phyloP scores from a whole-genome alignment of 2,329 filamentous ascomycete species.

The Cladorrhinum sp. region DNA sequence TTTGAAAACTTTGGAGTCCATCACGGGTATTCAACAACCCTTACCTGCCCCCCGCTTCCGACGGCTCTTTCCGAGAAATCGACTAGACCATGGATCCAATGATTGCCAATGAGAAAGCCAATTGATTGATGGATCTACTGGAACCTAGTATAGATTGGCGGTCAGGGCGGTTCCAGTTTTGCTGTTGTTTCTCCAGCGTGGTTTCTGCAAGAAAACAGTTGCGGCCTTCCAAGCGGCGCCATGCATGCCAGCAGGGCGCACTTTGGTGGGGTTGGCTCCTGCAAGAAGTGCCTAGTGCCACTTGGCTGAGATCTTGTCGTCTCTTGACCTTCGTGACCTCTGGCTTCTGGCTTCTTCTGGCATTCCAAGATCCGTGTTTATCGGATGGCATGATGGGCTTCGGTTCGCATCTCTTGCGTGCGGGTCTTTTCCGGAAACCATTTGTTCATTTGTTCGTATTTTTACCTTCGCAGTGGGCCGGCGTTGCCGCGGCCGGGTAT shows the following conservation, averaged over 20 bases:
- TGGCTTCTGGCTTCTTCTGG: not conserved
- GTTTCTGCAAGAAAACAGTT: not conserved
- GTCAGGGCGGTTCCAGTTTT: not conserved
- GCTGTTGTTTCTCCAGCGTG: not conserved
- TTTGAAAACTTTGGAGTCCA: not conserved
- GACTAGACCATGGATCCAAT: not conserved
- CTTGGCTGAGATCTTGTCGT: not conserved
- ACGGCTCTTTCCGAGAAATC: not conserved
- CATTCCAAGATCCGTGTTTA: not conserved
- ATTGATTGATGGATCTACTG: not conserved
- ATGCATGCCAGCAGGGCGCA: conserved; percentile 5
- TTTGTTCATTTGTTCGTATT: conserved; percentile 3
- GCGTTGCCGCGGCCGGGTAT: not conserved
- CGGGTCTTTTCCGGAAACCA: not conserved
- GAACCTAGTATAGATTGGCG: not conserved
- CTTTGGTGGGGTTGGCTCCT: conserved; percentile 1
- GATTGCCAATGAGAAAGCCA: not conserved
- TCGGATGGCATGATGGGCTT: conserved; percentile 2
- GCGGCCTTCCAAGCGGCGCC: not conserved
- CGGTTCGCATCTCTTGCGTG: not conserved
- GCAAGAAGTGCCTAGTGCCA: conserved; percentile 5
- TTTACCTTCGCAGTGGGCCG: not conserved
- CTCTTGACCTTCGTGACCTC: conserved; percentile 4
- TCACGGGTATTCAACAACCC: not conserved
- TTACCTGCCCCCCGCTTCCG: not conserved